Evolutionary conservation across 345 rosid genomes (phyloP).

Genomic region (Sonneratia alba): DNA sequence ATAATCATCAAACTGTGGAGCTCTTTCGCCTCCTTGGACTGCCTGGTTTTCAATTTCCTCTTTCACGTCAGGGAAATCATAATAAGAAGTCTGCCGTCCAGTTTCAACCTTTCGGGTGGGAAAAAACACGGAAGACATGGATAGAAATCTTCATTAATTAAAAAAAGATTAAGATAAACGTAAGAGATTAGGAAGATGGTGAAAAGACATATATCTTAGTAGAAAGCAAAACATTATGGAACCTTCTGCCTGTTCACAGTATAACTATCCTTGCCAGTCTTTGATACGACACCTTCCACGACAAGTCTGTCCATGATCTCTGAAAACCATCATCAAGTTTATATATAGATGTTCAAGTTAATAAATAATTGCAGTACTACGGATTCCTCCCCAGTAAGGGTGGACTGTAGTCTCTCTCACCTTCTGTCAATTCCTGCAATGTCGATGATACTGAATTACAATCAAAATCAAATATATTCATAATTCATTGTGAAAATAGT

Average conservation of each 20-base stretch:
- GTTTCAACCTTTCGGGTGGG: neutral
- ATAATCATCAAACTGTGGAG: constrained; percentile 38
- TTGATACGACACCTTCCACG: constrained; percentile 50
- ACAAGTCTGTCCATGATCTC: constrained; percentile 80
- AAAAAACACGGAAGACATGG: neutral
- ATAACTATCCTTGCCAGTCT: constrained; percentile 54
- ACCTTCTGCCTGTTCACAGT: constrained; percentile 56
- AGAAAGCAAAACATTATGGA: neutral
- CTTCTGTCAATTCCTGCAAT: constrained; percentile 74
- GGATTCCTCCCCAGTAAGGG: constrained; percentile 7
- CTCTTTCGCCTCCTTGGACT: constrained; percentile 24
- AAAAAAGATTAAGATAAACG: neutral
- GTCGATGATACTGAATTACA: neutral
- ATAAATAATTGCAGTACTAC: neutral
- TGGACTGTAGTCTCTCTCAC: constrained; percentile 28
- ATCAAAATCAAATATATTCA: neutral
- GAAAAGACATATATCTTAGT: constrained; percentile 1
- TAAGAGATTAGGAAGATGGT: neutral
- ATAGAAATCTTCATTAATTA: constrained; percentile 3
- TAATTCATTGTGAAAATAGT: neutral
- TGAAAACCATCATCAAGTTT: constrained; percentile 24
- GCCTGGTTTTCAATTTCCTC: constrained; percentile 50
- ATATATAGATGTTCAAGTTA: neutral
- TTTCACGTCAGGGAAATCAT: constrained; percentile 57
- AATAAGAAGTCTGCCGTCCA: constrained; percentile 33